Evolutionary conservation across 1,284 basidiomycete genomes (phyloP).

Genomic region (Cryptococcus floricola): DNA sequence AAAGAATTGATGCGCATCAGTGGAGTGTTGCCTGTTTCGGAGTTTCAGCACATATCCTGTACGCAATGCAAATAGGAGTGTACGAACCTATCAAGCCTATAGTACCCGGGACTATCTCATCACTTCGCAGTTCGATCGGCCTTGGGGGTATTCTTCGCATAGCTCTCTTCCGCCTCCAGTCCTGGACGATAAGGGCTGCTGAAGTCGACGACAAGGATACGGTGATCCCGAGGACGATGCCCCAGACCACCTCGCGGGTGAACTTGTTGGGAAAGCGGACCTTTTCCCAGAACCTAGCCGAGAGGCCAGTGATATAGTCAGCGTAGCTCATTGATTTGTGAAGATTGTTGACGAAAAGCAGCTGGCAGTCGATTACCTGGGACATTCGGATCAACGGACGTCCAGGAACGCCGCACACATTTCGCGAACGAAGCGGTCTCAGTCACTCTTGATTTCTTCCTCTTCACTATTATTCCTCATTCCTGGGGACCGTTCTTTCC

Average conservation of each 20-base stretch:
- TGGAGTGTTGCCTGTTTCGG: slow-evolving; percentile 80
- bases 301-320: slow-evolving; percentile 11
- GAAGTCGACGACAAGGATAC: slow-evolving; percentile 64
- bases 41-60: neutral
- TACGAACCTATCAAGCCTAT: slow-evolving; percentile 73
- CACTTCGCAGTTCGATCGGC: slow-evolving; percentile 69
- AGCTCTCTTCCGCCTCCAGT: slow-evolving; percentile 50
- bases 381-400: too few species aligned
- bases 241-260: slow-evolving; percentile 56
- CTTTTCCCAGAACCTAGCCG: slow-evolving; percentile 19
- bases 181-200: slow-evolving; percentile 55
- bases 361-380: too few species aligned
- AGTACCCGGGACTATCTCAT: slow-evolving; percentile 66
- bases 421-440: too few species aligned
- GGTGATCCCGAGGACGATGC: slow-evolving; percentile 65
- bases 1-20: slow-evolving; percentile 86
- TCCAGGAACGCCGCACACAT: too few species aligned
- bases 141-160: slow-evolving; percentile 51
- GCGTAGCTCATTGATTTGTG: slow-evolving; percentile 4
- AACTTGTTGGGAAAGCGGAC: slow-evolving; percentile 26
- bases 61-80: neutral
- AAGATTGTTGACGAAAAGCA: too few species aligned
- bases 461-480: too few species aligned
- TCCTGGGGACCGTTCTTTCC: too few species aligned
- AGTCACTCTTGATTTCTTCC: too few species aligned